Percentiles rank a stretch among this genome's conserved stretches.
Evolutionary conservation across 202 grass and related monocot genomes (phyloP).

Genomic region (Saccharum hybrid): DNA sequence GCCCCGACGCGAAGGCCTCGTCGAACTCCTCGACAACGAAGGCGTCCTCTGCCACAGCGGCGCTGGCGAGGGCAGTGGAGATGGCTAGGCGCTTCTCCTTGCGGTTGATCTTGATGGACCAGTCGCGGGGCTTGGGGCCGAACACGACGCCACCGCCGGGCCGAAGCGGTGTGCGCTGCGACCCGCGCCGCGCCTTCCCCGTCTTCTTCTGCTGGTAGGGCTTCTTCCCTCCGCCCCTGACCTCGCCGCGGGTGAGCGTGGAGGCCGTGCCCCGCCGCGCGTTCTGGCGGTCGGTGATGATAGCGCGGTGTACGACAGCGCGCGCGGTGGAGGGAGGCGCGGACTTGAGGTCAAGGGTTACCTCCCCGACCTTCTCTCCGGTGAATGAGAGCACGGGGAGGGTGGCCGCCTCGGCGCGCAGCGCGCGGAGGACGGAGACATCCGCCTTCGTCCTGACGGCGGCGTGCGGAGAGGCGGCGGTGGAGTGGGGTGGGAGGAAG

Average conservation of each 20-base stretch:
- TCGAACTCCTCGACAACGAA: conserved; percentile 91
- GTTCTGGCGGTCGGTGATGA: conserved; percentile 96
- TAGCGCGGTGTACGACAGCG: conserved; percentile 84
- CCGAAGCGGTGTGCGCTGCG: conserved; percentile 82
- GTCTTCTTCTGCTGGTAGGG: conserved; percentile 96
- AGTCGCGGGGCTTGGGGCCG: conserved; percentile 95
- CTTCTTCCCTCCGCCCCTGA: conserved; percentile 77
- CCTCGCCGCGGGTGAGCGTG: conserved; percentile 92
- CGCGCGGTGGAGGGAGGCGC: conserved; percentile 75
- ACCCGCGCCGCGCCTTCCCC: conserved; percentile 78
- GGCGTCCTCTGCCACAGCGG: conserved; percentile 65
- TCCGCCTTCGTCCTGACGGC: conserved; percentile 20
- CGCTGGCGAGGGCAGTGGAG: conserved; percentile 85
- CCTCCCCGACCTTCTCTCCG: conserved; percentile 74
- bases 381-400: conserved; percentile 88
- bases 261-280: conserved; percentile 87
- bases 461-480: not conserved
- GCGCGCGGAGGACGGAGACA: conserved; percentile 49
- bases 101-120: conserved; percentile 99
- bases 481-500: conserved; percentile 31
- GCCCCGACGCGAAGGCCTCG: conserved; percentile 62
- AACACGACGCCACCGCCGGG: conserved; percentile 92
- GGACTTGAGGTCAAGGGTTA: conserved; percentile 67
- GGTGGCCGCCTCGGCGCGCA: conserved; percentile 65
- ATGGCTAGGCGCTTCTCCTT: conserved; percentile 98